Conservation (phyloP, 306 rosid species). For the barrel medic (Medicago truncatula) region MtrunA17r5.0-ANR NC_053043.1:4639501-4640000, state of each 20-base stretch:
- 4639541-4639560: constrained; percentile 83
- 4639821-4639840: constrained; percentile 46
- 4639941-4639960: constrained; percentile 12
- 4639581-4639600: constrained; percentile 93
- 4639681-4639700: constrained; percentile 47
- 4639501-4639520: constrained; percentile 89
- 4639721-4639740: constrained; percentile 62
- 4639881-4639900: constrained; percentile 42
- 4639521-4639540: constrained; percentile 70
- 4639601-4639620: constrained; percentile 85
- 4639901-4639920: constrained; percentile 60
- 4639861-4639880: constrained; percentile 37
- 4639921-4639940: constrained; percentile 51
- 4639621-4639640: constrained; percentile 87
- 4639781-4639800: constrained; percentile 52
- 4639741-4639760: constrained; percentile 53
- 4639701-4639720: constrained; percentile 52
- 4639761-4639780: not conserved
- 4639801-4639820: constrained; percentile 54
- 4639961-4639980: not conserved
- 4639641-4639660: constrained; percentile 69
- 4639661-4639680: constrained; percentile 76
- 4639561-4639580: constrained; percentile 93
- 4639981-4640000: constrained; percentile 26
- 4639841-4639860: constrained; percentile 37